Evolutionary conservation across 768 basidiomycete genomes (phyloP), one percentile per base, ranked within the genome.

Genomic region (Russula dissimulans): DNA sequence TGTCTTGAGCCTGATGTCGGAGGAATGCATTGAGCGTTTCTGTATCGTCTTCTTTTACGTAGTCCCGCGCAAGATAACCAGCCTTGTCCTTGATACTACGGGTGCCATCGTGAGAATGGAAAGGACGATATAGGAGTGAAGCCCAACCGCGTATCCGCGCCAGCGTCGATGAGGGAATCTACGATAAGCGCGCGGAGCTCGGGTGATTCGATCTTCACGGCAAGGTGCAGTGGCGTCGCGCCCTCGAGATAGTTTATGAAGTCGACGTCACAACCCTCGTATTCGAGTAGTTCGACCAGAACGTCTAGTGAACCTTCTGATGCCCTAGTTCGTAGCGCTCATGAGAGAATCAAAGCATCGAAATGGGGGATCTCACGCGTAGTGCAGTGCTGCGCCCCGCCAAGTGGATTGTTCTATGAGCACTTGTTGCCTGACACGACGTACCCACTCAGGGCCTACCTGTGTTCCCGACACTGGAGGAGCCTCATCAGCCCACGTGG

Each of bases 261-360:
- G 69, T 94, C 90, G 53, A 91, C 89, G 67, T 92, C 90, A 73
- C 89, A 91, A 4, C 78, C 80, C 11, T 91, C 87, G 67, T 83
- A 77, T 5, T 80, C 81, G 38, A 94, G 78, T 64, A 93, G 81
- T 56, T 85, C 77, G 62, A 91, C 88, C 4, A 91, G 75, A 50
- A 86, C 83, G 32, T 79, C 78, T 1, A 77, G 77, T 29, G 82
- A 86, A 26, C 83, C 85, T 44, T 80, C 66, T 38, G 73, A 76
- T 18, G 79, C 81, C 17, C 83, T 86, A 68, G 15, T 26, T 4
- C 22, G 39, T 3, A 51, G n/a, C 17, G 10, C 22, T 51, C n/a
- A 42, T 67, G 29, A 56, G 49, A 50, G 45, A 48, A 53, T 42
- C 14, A 38, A 18, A 44, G 14, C 4, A 15, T 11, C 4, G n/a